phyloP scores from a whole-genome alignment of 164 flowering plant species.

The Amborella trichopoda region DNA sequence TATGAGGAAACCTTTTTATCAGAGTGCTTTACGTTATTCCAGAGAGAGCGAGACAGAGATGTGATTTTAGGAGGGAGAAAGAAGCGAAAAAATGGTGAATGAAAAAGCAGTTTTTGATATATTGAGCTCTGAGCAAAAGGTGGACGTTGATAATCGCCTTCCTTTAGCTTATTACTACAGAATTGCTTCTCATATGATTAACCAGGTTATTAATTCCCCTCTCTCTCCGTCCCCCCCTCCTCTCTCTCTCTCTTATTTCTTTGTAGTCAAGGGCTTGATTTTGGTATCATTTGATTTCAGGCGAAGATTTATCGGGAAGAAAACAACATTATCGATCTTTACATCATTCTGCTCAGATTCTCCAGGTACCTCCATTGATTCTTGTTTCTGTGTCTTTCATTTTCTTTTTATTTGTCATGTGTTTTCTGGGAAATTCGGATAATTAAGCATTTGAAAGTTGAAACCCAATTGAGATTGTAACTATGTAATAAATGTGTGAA shows the following conservation, averaged over 20 bases:
- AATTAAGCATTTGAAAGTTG: no score
- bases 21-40: no score
- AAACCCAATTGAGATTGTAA: no score
- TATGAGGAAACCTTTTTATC: no score
- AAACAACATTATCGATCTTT: slow-evolving; percentile 14
- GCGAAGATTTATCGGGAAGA: slow-evolving; percentile 18
- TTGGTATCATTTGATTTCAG: slow-evolving; percentile 8
- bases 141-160: slow-evolving; percentile 4
- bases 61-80: no score
- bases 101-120: no score
- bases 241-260: neutral
- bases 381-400: no score
- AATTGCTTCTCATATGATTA: slow-evolving; percentile 15
- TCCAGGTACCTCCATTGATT: slow-evolving; percentile 8
- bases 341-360: slow-evolving; percentile 12
- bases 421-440: no score
- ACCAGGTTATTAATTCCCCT: slow-evolving; percentile 12
- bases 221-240: neutral
- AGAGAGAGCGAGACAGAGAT: no score
- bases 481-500: no score
- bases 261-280: neutral
- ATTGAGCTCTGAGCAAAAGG: neutral
- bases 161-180: slow-evolving; percentile 18
- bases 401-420: no score
- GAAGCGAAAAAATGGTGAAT: no score